Evolutionary conservation across 352 stramenopile species (phyloP), one percentile per base, ranked within the genome.

Genomic region (Phytopythium oedochilum): DNA sequence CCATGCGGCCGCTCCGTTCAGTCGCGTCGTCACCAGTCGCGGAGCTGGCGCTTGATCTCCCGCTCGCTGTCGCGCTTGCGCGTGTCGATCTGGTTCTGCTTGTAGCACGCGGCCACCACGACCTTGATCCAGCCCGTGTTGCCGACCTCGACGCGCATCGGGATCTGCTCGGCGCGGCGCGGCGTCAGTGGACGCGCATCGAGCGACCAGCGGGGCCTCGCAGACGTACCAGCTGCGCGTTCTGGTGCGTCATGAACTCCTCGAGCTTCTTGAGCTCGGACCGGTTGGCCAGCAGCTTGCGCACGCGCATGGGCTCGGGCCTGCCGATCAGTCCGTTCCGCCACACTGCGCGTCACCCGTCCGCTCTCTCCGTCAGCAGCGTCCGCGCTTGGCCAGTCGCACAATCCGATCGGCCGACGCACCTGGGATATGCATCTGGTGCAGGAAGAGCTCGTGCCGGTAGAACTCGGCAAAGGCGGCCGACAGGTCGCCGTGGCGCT

Each of bases 61-160:
- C 83, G 78, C 47, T 88, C 64, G 46, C 88, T 73, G 29, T 93
- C 81, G 23, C 78, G 78, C 65, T 81, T 83, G 55, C 83, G 83
- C 31, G 75, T 90, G 59, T 94, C 83, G 3, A 86, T 60, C 56
- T 83, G 78, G 31, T 71, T 78, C 12, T 68, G 62, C 53, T 88
- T 88, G 54, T 76, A 79, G 55, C 83, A 90, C 12, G 83, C 70
- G 15, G 79, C 81, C 51, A 90, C 60, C 39, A 89, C 74, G n/a
- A 94, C 71, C 51, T 94, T 93, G 67, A 93, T 88, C 83, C 83
- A 94, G 8, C 83, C 83, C 12, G 83, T 94, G 36, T 73, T 78
- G 35, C 81, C 78, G 4, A 90, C 71, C 57, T 94, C 77, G 9
- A 92, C 65, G 3, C 83, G 75, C 61, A 81, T 70, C 17, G 83